Evolutionary conservation across 306 rosid species (phyloP).

Genomic region (Psophocarpus tetragonolobus): DNA sequence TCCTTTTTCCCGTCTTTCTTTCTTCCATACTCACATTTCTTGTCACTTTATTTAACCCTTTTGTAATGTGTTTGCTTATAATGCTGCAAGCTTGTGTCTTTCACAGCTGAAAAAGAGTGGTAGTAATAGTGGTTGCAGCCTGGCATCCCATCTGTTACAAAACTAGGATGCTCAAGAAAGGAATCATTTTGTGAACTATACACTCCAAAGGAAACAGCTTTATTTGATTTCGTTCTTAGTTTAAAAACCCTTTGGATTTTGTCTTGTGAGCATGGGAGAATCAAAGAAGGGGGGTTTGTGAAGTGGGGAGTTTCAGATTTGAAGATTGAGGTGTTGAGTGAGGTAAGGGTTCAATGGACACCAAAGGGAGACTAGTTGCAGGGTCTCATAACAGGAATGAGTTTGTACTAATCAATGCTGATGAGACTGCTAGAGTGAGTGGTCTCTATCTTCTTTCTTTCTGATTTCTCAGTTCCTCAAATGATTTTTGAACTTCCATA

Average conservation of each 20-base stretch:
- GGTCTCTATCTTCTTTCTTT: background rate
- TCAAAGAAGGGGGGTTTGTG: conserved; percentile 4
- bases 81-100: conserved; percentile 27
- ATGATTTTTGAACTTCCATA: conserved; percentile 10
- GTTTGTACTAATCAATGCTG: conserved; percentile 83
- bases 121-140: background rate
- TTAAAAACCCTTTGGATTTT: conserved; percentile 26
- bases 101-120: conserved; percentile 19
- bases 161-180: conserved; percentile 50
- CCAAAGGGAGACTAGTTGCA: conserved; percentile 68
- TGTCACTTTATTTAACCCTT: conserved; percentile 13
- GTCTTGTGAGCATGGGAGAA: conserved; percentile 30
- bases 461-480: background rate
- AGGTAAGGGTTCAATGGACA: conserved; percentile 50
- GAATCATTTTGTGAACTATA: conserved; percentile 34
- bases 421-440: conserved; percentile 76
- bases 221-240: conserved; percentile 11
- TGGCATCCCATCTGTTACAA: conserved; percentile 19
- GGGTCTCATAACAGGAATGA: conserved; percentile 86
- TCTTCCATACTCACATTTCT: background rate
- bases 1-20: background rate
- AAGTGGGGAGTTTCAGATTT: background rate
- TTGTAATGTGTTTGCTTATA: background rate
- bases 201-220: conserved; percentile 13
- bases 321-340: conserved; percentile 35